Evolutionary conservation across 164 flowering plant genomes (phyloP), one percentile per base, ranked within the genome.

Genomic region (Platanus orientalis): DNA sequence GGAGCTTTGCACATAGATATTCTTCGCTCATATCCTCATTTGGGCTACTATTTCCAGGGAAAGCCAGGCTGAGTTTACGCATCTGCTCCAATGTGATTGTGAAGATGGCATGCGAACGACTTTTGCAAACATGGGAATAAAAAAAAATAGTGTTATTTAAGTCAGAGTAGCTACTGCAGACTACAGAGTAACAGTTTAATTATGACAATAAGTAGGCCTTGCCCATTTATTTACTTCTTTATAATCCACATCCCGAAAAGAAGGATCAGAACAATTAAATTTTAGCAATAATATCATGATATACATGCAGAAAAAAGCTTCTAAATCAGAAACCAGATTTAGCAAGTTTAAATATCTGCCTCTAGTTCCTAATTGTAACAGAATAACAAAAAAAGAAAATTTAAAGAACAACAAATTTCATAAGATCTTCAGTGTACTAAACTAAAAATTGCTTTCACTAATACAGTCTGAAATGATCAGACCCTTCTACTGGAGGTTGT

Each of bases 31-130:
- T 79, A 50, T 75, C 75, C 49, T 81, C 96, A 76, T 63, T 77
- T 40, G 57, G 60, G 77, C 68, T 69, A 71, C 73, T 68, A 55
- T 81, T 80, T 26, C 61, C 81, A 60, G 82, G 60, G 61, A 50
- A 34, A 61, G 60, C 60, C 40, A 83, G 65, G 69, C 66, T 78
- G 54, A 78, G 60, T 74, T 81, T 86, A 1, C 80, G 87, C 85
- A 87, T 95, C 73, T 95, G 98, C 81, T 92, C 96, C 69, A 95
- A 65, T 62, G 98, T 86, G 73, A 95, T 92, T 69, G 99, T 95
- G 90, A 95, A 95, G 74, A 95, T 95, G 67, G 98, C 99, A 87
- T 92, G 96, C 12, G 97, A 95, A 45, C 97, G 97, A 75, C 97
- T 92, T 69, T 53, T 40, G 72, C 44, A 64, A 45, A 54, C 56